Evolutionary conservation across 2,329 filamentous ascomycete species (phyloP).

Genomic region (Verticillium nonalfalfae): DNA sequence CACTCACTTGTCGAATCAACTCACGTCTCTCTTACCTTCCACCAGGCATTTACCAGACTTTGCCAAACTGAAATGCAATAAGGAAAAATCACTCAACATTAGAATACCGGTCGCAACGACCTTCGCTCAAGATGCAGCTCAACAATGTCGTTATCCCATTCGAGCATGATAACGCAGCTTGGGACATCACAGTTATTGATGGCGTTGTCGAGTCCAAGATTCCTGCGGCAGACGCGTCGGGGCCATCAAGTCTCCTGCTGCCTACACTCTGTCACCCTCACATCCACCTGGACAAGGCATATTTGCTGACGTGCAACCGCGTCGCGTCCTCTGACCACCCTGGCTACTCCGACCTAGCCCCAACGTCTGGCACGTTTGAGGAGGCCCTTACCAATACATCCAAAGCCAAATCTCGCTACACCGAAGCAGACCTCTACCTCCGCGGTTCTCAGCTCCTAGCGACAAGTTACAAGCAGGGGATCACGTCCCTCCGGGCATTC

Average conservation of each 20-base stretch:
- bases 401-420: slow-evolving; percentile 58
- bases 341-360: slow-evolving; percentile 53
- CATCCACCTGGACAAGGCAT: slow-evolving; percentile 65
- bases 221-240: background rate
- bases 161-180: background rate
- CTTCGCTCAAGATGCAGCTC: background rate
- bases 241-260: slow-evolving; percentile 20
- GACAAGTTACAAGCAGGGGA: slow-evolving; percentile 57
- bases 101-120: background rate
- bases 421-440: slow-evolving; percentile 52
- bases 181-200: slow-evolving; percentile 2
- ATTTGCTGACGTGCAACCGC: slow-evolving; percentile 39
- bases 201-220: slow-evolving; percentile 9
- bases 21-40: no score
- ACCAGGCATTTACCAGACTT: no score
- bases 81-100: background rate
- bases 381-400: slow-evolving; percentile 51
- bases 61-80: background rate
- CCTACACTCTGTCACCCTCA: slow-evolving; percentile 61
- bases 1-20: background rate
- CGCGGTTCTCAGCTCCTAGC: slow-evolving; percentile 60
- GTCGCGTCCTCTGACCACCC: slow-evolving; percentile 27
- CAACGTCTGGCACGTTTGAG: slow-evolving; percentile 53
- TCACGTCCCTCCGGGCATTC: slow-evolving; percentile 64
- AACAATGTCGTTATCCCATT: slow-evolving; percentile 3